Percentiles rank a stretch among this genome's conserved stretches.
Conservation (phyloP, 352 stramenopile species). For the Pythium aphanidermatum region DNA sequence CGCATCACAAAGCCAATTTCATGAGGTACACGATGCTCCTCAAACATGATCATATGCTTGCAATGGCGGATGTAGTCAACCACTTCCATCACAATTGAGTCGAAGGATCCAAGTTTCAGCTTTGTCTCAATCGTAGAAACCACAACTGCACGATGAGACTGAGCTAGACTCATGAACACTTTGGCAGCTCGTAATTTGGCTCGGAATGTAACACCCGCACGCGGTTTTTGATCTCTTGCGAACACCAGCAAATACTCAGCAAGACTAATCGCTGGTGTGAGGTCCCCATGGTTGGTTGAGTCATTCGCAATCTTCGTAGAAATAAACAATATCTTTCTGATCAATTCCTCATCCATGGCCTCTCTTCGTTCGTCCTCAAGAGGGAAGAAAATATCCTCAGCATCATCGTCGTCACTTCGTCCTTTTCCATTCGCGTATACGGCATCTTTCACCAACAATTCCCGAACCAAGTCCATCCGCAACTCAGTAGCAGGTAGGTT, state of each 20-base stretch:
- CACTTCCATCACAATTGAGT: constrained; percentile 19
- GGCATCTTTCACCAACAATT: constrained; percentile 21
- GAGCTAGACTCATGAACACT: constrained; percentile 18
- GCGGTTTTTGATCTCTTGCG: constrained; percentile 21
- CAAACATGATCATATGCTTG: constrained; percentile 29
- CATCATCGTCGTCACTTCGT: background rate
- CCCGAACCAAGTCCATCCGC: constrained; percentile 20
- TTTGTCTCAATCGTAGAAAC: constrained; percentile 14
- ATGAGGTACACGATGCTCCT: constrained; percentile 31
- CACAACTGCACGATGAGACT: constrained; percentile 16
- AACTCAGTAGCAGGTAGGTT: constrained; percentile 11
- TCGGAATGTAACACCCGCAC: constrained; percentile 29
- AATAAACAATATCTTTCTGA: constrained; percentile 19
- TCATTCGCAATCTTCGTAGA: constrained; percentile 6
- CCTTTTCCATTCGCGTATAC: constrained; percentile 6
- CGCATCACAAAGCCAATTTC: constrained; percentile 27
- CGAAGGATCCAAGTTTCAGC: constrained; percentile 16
- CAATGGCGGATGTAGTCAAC: constrained; percentile 25
- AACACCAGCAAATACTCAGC: constrained; percentile 18
- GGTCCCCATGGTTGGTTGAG: background rate
- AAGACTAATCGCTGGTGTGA: constrained; percentile 5
- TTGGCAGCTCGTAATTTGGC: constrained; percentile 27
- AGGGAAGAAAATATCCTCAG: constrained; percentile 14
- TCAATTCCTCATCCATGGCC: constrained; percentile 18
- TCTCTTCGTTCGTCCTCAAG: constrained; percentile 16